Conservation (phyloP, 1,284 basidiomycete species). For the Fomitopsis palustris region DNA sequence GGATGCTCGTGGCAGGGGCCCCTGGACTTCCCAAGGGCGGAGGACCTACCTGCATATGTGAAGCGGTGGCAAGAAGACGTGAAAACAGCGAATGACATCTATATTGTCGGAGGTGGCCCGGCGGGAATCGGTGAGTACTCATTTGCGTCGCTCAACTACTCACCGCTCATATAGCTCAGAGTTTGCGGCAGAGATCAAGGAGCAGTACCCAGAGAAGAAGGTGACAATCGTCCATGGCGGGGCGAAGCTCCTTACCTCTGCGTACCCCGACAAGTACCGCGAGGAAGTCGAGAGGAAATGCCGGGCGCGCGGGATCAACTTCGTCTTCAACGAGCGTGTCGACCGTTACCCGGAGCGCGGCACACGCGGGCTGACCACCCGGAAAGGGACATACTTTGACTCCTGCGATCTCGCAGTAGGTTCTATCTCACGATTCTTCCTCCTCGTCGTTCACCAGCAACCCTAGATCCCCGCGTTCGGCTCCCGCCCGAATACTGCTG, state of each 20-base stretch:
- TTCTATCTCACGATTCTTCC: background rate
- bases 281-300: constrained; percentile 40
- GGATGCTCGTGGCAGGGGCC: constrained; percentile 54
- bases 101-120: constrained; percentile 61
- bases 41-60: constrained; percentile 39
- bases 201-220: constrained; percentile 49
- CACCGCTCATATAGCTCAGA: constrained; percentile 32
- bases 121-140: constrained; percentile 50
- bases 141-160: background rate
- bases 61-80: constrained; percentile 43
- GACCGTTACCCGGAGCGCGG: constrained; percentile 37
- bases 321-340: constrained; percentile 55
- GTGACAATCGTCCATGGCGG: constrained; percentile 64
- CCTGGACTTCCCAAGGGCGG: constrained; percentile 40
- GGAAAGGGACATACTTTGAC: constrained; percentile 44
- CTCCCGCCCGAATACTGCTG: constrained; percentile 45
- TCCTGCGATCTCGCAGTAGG: constrained; percentile 45
- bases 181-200: constrained; percentile 55
- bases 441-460: no score
- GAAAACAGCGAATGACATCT: constrained; percentile 43
- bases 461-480: constrained; percentile 47
- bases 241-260: constrained; percentile 47
- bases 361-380: constrained; percentile 41
- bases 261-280: constrained; percentile 57
- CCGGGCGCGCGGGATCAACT: constrained; percentile 39